A percentile compares a stretch with the other conserved stretches of the same genome.
Conservation (phyloP, 768 basidiomycete species). For the Krasilnikovozyma curviuscula region DNA sequence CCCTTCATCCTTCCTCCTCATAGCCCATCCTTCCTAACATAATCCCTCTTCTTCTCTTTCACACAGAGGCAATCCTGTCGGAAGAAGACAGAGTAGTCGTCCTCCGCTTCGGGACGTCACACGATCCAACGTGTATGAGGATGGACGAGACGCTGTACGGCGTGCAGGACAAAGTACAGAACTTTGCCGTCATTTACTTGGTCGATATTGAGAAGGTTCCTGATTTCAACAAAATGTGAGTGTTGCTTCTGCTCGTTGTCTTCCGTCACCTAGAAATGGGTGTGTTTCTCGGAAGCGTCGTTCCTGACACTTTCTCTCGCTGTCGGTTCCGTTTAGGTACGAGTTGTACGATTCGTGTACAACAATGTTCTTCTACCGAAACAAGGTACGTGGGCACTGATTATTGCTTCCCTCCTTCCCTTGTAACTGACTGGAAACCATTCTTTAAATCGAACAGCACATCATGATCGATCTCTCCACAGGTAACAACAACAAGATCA, state of each 20-base stretch:
- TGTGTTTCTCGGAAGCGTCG: neutral
- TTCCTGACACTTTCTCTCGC: neutral
- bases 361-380: slow-evolving; percentile 20
- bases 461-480: slow-evolving; percentile 99
- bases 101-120: slow-evolving; percentile 53
- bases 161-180: slow-evolving; percentile 89
- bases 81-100: slow-evolving; percentile 93
- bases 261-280: neutral
- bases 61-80: slow-evolving; percentile 65
- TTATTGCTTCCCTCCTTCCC: neutral
- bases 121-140: slow-evolving; percentile 79
- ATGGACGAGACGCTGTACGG: slow-evolving; percentile 94
- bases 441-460: slow-evolving; percentile 56
- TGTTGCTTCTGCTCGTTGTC: neutral
- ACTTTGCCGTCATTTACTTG: slow-evolving; percentile 92
- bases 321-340: neutral
- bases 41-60: neutral
- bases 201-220: slow-evolving; percentile 91
- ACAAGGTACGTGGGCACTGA: slow-evolving; percentile 6
- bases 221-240: slow-evolving; percentile 84
- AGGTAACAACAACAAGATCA: slow-evolving; percentile 98
- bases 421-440: neutral
- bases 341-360: slow-evolving; percentile 79
- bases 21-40: neutral
- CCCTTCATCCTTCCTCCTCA: neutral